phyloP scores from a whole-genome alignment of 208 protist species.

The Trypanosomatidae sp. region DNA sequence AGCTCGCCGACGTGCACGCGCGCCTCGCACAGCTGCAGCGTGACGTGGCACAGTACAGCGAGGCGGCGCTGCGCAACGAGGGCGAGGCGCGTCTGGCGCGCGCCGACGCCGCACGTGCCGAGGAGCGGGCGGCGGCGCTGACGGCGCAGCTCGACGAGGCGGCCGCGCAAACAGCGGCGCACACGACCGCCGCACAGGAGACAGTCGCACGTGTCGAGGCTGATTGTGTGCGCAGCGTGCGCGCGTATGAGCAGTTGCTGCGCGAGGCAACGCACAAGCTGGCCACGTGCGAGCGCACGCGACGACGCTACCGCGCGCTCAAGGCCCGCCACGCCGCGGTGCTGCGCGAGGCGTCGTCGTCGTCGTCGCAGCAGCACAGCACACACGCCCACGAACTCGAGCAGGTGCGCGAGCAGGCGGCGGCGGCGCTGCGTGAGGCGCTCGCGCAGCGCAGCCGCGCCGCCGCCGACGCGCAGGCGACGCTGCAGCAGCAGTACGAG shows the following conservation, averaged over 20 bases:
- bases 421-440: too few relatives aligned
- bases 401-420: too few relatives aligned
- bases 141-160: constrained; percentile 18
- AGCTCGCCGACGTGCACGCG: background rate
- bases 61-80: background rate
- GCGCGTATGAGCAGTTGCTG: constrained; percentile 56
- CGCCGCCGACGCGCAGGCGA: too few relatives aligned
- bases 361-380: constrained; percentile 2
- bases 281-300: constrained; percentile 33
- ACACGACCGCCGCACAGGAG: too few relatives aligned
- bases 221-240: constrained; percentile 45
- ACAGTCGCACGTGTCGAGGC: too few relatives aligned
- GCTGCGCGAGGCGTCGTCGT: constrained; percentile 14
- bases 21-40: background rate
- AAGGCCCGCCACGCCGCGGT: constrained; percentile 25
- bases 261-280: constrained; percentile 43
- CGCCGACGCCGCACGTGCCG: constrained; percentile 3
- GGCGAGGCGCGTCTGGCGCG: constrained; percentile 8
- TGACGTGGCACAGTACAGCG: background rate
- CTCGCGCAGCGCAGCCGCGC: too few relatives aligned
- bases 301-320: constrained; percentile 59
- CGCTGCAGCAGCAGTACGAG: constrained; percentile 25
- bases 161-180: constrained; percentile 21
- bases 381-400: constrained; percentile 10
- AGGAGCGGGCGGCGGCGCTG: constrained; percentile 4